A percentile compares a stretch with the other conserved stretches of the same genome.
Evolutionary conservation across 495 filamentous ascomycete genomes (phyloP).

Genomic region (Haplographium delicatum): DNA sequence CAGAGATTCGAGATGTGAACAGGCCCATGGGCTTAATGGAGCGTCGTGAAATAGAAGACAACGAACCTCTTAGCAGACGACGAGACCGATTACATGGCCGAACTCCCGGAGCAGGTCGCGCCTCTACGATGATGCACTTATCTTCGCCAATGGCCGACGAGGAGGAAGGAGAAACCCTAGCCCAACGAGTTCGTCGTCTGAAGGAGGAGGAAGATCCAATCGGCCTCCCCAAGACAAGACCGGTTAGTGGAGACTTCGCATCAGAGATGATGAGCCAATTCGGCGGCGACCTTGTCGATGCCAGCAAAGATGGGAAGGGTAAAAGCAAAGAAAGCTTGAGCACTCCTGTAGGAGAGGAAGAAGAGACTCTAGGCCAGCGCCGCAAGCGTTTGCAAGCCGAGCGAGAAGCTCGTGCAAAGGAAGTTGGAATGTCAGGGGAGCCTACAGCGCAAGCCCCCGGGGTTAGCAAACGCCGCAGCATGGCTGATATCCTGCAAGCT

Average conservation of each 20-base stretch:
- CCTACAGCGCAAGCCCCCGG: constrained; percentile 27
- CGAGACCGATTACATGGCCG: constrained; percentile 68
- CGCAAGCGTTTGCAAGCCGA: constrained; percentile 75
- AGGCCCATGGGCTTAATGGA: constrained; percentile 83
- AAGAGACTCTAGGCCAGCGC: constrained; percentile 88
- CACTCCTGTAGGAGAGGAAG: constrained; percentile 46
- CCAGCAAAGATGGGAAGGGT: constrained; percentile 25
- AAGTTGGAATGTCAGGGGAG: constrained; percentile 33
- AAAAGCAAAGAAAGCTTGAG: constrained; percentile 18
- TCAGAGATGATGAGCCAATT: constrained; percentile 71
- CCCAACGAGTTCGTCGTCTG: constrained; percentile 65
- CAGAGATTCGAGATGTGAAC: constrained; percentile 46
- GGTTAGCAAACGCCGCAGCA: constrained; percentile 48
- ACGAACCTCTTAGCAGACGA: constrained; percentile 77
- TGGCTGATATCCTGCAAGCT: constrained; percentile 58
- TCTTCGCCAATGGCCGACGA: constrained; percentile 35
- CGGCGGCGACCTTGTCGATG: constrained; percentile 43
- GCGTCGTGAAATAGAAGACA: constrained; percentile 79
- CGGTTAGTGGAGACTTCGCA: constrained; percentile 72
- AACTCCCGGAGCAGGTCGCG: constrained; percentile 16
- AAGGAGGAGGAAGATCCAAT: constrained; percentile 45
- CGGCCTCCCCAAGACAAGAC: constrained; percentile 44
- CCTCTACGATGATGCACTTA: constrained; percentile 26
- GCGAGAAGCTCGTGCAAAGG: constrained; percentile 47
- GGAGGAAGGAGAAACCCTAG: constrained; percentile 77